Conservation (phyloP, 257 asterid species). For the Nicotiana knightiana region DNA sequence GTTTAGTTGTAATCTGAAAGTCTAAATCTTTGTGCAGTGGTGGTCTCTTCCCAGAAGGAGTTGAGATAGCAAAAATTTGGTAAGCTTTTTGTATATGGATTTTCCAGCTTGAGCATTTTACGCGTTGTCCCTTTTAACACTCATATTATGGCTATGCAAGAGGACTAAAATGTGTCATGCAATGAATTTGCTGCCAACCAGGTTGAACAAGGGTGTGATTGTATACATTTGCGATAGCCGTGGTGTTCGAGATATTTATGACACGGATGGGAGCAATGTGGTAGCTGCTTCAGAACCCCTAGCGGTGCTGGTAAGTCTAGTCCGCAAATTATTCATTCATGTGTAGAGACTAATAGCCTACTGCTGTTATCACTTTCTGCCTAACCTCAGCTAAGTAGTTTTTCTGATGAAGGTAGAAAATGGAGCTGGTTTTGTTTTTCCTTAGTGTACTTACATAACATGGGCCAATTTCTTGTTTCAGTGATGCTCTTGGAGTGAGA, state of each 20-base stretch:
- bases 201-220: slow-evolving; percentile 97
- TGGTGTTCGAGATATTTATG: slow-evolving; percentile 95
- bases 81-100: slow-evolving; percentile 32
- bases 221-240: slow-evolving; percentile 92
- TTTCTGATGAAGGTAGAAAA: background rate
- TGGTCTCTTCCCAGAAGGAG: slow-evolving; percentile 98
- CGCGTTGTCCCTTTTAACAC: background rate
- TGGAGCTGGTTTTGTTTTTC: background rate
- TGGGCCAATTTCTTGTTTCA: background rate
- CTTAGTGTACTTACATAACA: background rate
- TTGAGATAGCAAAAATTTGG: slow-evolving; percentile 98
- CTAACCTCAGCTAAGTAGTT: background rate
- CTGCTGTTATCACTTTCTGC: background rate
- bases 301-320: slow-evolving; percentile 63
- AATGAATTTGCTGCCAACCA: slow-evolving; percentile 23
- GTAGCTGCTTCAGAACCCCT: slow-evolving; percentile 85
- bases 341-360: background rate
- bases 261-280: slow-evolving; percentile 87
- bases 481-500: background rate
- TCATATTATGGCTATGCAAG: background rate
- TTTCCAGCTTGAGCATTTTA: background rate
- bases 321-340: background rate
- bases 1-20: slow-evolving; percentile 22
- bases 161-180: background rate
- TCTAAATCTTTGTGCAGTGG: slow-evolving; percentile 57